Evolutionary conservation across 768 basidiomycete genomes (phyloP).

Genomic region (Gautieria morchelliformis): DNA sequence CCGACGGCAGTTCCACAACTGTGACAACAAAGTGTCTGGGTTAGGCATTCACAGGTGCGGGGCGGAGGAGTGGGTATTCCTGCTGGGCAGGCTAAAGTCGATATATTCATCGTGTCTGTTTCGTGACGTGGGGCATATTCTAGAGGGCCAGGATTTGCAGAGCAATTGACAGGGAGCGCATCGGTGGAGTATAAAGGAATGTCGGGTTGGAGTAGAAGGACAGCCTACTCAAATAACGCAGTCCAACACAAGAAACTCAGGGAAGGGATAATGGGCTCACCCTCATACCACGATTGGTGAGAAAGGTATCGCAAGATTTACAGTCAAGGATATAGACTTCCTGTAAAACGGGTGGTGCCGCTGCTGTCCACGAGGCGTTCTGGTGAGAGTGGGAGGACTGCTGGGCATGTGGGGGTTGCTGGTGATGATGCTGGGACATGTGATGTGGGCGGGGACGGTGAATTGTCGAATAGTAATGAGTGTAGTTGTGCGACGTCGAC

Average conservation of each 20-base stretch:
- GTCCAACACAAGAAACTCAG: neutral
- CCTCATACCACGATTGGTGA: constrained; percentile 84
- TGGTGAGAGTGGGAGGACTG: neutral
- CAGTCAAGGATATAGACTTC: constrained; percentile 78
- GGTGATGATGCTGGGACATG: constrained; percentile 3
- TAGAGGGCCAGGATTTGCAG: constrained; percentile 25
- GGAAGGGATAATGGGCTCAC: constrained; percentile 26
- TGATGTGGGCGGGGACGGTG: constrained; percentile 2
- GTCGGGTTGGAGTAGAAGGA: constrained; percentile 70
- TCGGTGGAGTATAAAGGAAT: constrained; percentile 80
- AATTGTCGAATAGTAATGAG: constrained; percentile 5
- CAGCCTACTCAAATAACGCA: constrained; percentile 44
- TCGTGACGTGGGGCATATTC: constrained; percentile 35
- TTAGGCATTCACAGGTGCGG: constrained; percentile 79
- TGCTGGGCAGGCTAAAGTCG: constrained; percentile 22
- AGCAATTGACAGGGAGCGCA: constrained; percentile 69
- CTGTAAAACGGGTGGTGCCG: constrained; percentile 2
- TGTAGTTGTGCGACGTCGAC: neutral
- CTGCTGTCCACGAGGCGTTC: neutral
- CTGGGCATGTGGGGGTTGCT: neutral
- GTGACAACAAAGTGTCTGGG: constrained; percentile 72
- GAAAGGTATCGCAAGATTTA: constrained; percentile 58
- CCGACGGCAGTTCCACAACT: constrained; percentile 68
- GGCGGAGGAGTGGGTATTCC: constrained; percentile 23
- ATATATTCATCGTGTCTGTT: constrained; percentile 8